Conservation (phyloP, 2,329 filamentous ascomycete genomes). For the Cercospora sp. region DNA sequence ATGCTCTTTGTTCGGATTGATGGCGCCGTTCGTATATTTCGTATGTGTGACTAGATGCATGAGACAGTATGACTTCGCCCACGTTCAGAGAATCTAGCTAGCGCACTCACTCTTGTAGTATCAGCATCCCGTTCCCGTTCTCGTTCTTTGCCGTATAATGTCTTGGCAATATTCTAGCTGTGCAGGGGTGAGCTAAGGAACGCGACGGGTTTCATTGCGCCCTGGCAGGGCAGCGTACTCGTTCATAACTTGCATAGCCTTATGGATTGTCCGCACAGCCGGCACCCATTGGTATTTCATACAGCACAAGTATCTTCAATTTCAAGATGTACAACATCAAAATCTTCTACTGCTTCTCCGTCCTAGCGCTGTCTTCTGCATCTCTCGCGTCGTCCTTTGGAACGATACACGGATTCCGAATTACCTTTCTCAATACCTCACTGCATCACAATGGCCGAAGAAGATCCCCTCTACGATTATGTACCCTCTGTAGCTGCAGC, state of each 20-base stretch:
- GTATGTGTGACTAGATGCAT: not conserved
- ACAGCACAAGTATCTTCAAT: not conserved
- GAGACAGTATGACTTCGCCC: not conserved
- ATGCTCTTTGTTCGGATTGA: not conserved
- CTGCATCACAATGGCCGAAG: not conserved
- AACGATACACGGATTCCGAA: not conserved
- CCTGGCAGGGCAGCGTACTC: not conserved
- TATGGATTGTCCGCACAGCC: not conserved
- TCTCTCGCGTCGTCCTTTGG: not conserved
- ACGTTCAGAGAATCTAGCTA: not conserved
- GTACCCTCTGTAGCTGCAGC: conserved; percentile 31
- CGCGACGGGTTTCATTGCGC: not conserved
- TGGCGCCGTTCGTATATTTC: not conserved
- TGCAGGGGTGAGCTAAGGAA: not conserved
- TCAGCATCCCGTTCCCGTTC: not conserved
- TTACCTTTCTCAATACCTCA: not conserved
- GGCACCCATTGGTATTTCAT: not conserved
- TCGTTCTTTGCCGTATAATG: not conserved
- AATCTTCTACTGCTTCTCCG: not conserved
- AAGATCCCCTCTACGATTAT: not conserved
- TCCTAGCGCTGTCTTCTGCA: not conserved
- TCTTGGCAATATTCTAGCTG: not conserved
- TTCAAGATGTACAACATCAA: not conserved
- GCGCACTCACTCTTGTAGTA: not conserved
- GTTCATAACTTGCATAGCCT: not conserved